A percentile compares a stretch with the other conserved stretches of the same genome.
These are phyloP conservation scores for Brassica cretica DNA, from an alignment of 345 rosid species.

Conservation along the genomic window DNA sequence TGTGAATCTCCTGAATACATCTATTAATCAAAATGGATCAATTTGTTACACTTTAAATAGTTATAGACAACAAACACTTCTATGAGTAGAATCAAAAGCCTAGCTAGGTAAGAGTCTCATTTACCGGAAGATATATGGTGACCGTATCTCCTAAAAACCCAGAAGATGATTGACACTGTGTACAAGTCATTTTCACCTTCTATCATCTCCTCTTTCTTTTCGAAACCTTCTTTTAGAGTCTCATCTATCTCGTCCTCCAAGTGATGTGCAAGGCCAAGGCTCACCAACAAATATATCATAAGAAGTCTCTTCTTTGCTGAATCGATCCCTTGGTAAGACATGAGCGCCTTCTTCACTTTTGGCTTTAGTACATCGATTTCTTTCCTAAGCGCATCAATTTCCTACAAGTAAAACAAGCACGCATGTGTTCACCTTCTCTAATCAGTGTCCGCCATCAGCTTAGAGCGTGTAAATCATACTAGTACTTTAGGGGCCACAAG, in stretches of 20 bases:
- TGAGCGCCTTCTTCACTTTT: not conserved
- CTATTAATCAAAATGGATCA: not conserved
- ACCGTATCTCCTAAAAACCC: not conserved
- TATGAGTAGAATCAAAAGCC: not conserved
- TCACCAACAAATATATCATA: slow-evolving; percentile 13
- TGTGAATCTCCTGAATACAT: not conserved
- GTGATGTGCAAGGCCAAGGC: slow-evolving; percentile 16
- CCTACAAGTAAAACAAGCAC: not conserved
- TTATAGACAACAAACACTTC: not conserved
- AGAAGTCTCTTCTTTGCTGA: not conserved
- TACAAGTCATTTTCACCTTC: not conserved
- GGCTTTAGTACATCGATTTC: not conserved
- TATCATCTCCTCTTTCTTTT: not conserved
- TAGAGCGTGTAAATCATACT: no score
- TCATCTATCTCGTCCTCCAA: slow-evolving; percentile 14
- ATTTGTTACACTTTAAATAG: not conserved
- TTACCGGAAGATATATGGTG: not conserved
- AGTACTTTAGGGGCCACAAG: no score
- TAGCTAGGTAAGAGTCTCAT: not conserved
- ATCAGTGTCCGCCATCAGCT: no score
- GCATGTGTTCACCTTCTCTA: no score
- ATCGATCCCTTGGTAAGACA: not conserved
- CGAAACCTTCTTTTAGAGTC: not conserved
- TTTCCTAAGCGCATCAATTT: not conserved
- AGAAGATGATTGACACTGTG: not conserved